These are phyloP conservation scores for Ciborinia camelliae DNA, from an alignment of 2,329 filamentous ascomycete species.

Conservation along the genomic window DNA sequence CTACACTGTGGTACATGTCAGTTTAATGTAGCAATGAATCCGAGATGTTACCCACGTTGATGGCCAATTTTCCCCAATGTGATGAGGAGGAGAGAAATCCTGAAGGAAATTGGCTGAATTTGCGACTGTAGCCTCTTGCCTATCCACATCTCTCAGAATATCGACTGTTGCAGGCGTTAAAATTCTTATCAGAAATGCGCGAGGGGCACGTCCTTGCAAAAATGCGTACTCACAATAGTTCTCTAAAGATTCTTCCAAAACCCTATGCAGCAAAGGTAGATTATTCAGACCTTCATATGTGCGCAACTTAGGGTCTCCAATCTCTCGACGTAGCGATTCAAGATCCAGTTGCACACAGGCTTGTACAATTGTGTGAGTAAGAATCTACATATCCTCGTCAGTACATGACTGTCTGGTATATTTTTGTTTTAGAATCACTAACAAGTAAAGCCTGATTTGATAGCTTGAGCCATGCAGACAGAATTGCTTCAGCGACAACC, in stretches of 20 bases:
- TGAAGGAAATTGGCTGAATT: neutral
- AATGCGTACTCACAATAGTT: neutral
- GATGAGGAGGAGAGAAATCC: neutral
- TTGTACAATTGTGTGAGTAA: neutral
- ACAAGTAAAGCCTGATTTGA: neutral
- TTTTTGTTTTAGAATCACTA: neutral
- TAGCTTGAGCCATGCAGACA: neutral
- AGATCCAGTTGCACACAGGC: neutral
- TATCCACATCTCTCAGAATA: neutral
- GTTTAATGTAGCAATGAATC: neutral
- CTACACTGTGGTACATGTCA: neutral
- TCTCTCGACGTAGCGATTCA: neutral
- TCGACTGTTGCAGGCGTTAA: too few relatives aligned
- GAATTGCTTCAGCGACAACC: neutral
- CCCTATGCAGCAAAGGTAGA: neutral
- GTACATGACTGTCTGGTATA: neutral
- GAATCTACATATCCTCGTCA: neutral
- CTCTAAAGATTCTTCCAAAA: neutral
- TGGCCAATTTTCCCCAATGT: neutral
- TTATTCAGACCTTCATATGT: neutral
- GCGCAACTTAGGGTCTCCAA: neutral
- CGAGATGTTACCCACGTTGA: neutral
- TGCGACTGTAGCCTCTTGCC: neutral
- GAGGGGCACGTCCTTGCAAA: neutral
- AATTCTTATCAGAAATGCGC: neutral